Base-by-base conservation (phyloP, 2,329 filamentous ascomycete species). In the Byssothecium circinans region DNA sequence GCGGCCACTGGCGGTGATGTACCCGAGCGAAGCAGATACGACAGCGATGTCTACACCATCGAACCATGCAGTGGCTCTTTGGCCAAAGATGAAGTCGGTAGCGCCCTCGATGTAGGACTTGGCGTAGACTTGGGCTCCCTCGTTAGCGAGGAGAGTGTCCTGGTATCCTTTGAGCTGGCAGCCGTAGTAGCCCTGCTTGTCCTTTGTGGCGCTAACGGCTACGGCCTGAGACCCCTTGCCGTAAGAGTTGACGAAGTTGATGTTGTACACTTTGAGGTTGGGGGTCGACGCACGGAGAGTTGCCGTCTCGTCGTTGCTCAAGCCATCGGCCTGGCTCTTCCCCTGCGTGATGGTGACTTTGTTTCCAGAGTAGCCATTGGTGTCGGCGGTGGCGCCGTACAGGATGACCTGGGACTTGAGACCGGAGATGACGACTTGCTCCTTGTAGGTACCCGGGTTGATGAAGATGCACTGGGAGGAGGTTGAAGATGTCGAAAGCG, bases 391-490 rank as follows among this genome's bases (percentile, higher is more conserved):
- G 59, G 80, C 80, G 15, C 85, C 84, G 58, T 82, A 82, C 49
- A 84, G 76, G 38, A 76, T 79, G 33, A 85, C 70, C 33, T 75
- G 67, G 1, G 77, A 78, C 10, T 68, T 70, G 38, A 79, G 74
- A 1, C 66, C 53, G 2, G 75, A 67, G 35, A 86, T 74, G 56
- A 76, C 78, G 33, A 85, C 80, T 60, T 85, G 82, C 62, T 85
- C 82, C 2, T 68, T 71, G 74, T 86, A 85, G 29, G 80, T 83
- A 8, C 83, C 82, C 19, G 77, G 66, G 57, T 80, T 64, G 65
- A 87, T 80, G 71, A 86, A 87, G 68, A 87, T 83, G 60, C 78
- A 81, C 49, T 84, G 81, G 1, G 73, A 73, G 1, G 68, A 54
- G 1, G 77, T 75, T 6, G 75, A 74, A 1, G 74, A 71, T 0